Conservation (phyloP, 1,284 basidiomycete genomes). For the Marasmius oreades region DNA sequence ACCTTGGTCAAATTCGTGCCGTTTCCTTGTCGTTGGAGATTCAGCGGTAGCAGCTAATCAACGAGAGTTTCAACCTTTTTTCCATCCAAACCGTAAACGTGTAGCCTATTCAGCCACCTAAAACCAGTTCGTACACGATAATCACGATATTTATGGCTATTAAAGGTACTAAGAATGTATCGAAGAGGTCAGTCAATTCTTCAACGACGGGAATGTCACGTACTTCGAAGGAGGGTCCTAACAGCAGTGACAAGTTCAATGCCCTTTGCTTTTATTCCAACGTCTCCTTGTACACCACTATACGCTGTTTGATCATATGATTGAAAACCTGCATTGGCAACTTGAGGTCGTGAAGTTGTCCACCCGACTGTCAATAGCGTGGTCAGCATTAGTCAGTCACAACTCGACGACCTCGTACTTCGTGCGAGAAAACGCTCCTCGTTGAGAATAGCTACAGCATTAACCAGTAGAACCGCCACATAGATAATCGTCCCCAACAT, state of each 20-base stretch:
- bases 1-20: too few species aligned
- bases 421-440: constrained; percentile 93
- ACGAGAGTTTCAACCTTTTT: background rate
- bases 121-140: constrained; percentile 15
- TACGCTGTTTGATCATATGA: constrained; percentile 65
- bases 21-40: too few species aligned
- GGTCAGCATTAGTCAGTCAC: constrained; percentile 11
- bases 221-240: constrained; percentile 92
- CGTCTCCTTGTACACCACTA: constrained; percentile 46
- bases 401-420: constrained; percentile 54
- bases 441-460: constrained; percentile 90
- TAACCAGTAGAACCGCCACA: constrained; percentile 79
- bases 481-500: constrained; percentile 70
- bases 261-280: constrained; percentile 80
- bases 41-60: too few species aligned
- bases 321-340: constrained; percentile 53
- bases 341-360: constrained; percentile 69
- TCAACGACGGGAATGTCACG: constrained; percentile 19
- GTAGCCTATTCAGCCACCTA: constrained; percentile 9
- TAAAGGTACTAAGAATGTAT: constrained; percentile 12
- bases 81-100: background rate
- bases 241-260: constrained; percentile 93
- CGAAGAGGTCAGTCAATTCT: background rate
- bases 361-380: constrained; percentile 73
- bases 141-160: constrained; percentile 16